A percentile compares a stretch with the other conserved stretches of the same genome.
Evolutionary conservation across 163 green algal genomes (phyloP).

Genomic region (Prototheca wickerhamii): DNA sequence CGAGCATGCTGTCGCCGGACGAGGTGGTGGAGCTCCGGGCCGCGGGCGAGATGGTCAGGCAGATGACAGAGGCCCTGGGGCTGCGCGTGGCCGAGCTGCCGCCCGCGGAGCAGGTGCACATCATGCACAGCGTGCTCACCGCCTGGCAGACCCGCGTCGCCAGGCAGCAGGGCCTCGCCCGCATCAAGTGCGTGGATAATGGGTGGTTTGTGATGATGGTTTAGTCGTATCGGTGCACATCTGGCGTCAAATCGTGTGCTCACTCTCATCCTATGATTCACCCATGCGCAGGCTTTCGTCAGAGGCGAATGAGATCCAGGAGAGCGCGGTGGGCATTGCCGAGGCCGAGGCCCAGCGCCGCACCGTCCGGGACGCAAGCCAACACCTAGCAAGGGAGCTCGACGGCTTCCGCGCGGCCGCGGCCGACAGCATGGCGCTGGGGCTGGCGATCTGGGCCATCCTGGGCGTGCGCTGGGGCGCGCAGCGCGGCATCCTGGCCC

Average conservation of each 20-base stretch:
- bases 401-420: constrained; percentile 10
- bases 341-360: not conserved
- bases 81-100: constrained; percentile 4
- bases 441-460: constrained; percentile 13
- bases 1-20: not conserved
- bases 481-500: constrained; percentile 2
- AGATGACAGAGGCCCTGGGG: constrained; percentile 6
- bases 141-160: constrained; percentile 22
- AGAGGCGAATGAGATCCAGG: constrained; percentile 19
- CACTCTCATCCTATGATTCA: not conserved
- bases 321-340: constrained; percentile 5
- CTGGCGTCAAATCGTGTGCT: not conserved
- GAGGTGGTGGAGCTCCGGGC: constrained; percentile 10
- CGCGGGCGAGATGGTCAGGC: constrained; percentile 8
- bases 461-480: constrained; percentile 8
- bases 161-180: constrained; percentile 3
- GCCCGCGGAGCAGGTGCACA: constrained; percentile 14
- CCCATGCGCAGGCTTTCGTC: constrained; percentile 11
- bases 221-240: not conserved
- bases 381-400: not conserved
- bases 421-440: constrained; percentile 15
- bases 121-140: constrained; percentile 21
- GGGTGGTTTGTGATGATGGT: not conserved
- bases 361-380: constrained; percentile 5
- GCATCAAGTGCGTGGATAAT: constrained; percentile 1